Percentiles rank a stretch among this genome's conserved stretches.
Evolutionary conservation across 2,329 filamentous ascomycete genomes (phyloP).

Genomic region (Aspergillus sp.): DNA sequence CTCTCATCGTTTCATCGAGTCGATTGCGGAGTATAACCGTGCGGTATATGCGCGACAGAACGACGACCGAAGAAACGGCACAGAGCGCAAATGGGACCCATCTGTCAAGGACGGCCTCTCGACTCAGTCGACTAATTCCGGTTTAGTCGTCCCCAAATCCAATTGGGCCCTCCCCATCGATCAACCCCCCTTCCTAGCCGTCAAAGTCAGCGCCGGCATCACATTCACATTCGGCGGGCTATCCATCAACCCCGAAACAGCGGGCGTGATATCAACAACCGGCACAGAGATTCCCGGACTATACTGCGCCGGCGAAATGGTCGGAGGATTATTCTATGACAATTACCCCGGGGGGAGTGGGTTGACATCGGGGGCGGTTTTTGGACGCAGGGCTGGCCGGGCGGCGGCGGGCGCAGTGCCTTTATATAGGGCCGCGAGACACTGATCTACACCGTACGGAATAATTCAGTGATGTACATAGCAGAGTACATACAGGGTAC

Average conservation of each 20-base stretch:
- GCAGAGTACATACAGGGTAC: background rate
- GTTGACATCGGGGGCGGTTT: constrained; percentile 53
- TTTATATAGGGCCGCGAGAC: too few relatives aligned
- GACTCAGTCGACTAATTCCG: constrained; percentile 45
- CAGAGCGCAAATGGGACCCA: constrained; percentile 48
- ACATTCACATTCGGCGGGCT: constrained; percentile 65
- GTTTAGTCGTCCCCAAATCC: constrained; percentile 50
- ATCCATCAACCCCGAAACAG: constrained; percentile 49
- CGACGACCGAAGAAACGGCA: constrained; percentile 33
- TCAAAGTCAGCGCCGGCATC: constrained; percentile 59
- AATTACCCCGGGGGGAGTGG: constrained; percentile 61
- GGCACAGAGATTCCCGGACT: constrained; percentile 47
- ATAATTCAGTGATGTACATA: background rate
- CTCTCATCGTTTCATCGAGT: constrained; percentile 44
- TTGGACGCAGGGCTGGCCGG: constrained; percentile 41
- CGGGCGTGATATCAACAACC: constrained; percentile 45
- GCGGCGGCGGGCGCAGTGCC: constrained; percentile 18
- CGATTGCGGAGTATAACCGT: constrained; percentile 51
- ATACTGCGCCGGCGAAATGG: constrained; percentile 59
- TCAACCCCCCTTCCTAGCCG: constrained; percentile 53
- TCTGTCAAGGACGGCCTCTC: constrained; percentile 56
- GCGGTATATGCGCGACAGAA: constrained; percentile 45
- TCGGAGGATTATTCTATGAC: constrained; percentile 57
- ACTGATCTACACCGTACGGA: too few relatives aligned
- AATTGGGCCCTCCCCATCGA: constrained; percentile 60